Base-by-base conservation (phyloP, 345 rosid species). In the Alliaria petiolata region DNA sequence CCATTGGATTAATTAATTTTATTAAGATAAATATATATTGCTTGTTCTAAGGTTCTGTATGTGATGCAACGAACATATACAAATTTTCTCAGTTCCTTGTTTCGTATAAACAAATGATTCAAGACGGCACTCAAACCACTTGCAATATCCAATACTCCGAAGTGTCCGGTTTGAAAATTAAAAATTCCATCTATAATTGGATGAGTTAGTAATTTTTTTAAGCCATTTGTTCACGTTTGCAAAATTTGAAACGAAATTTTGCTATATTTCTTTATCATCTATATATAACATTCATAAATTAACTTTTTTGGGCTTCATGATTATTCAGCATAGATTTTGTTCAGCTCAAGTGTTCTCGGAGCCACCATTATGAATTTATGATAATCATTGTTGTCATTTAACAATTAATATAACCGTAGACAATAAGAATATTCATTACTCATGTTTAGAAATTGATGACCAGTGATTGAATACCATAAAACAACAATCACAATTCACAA, bases 111-210 rank as follows among this genome's bases (percentile, higher is more conserved):
- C 6, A 47, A 74, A 30, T 67, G 61, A 40, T 66, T 58, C 33
- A 30, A 50, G 78, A 66, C 78, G 78, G 78, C 78, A 66, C 38
- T 58, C 45, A 6, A n/a, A 60, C 78, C 72, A 74, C 72, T 67
- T 66, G 78, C 67, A 39, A 6, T 74, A 58, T 45, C 40, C 76
- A 14, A 43, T 26, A 54, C 30, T 65, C 25, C 28, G 2, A 19
- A 42, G 9, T 50, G 8, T 43, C 34, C 13, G 40, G 14, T 17
- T 53, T 6, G 8, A 13, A 44, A 7, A 30, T 15, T 31, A 3
- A 11, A 3, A 12, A 28, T 28, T 28, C 31, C 31, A 4, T 28
- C 28, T 4, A 26, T 4, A 3, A 26, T 26, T 26, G 28, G 28
- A 26, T 3, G 28, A 26, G 3, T 26, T 26, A 26, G 28, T 26